Evolutionary conservation across 371 early-diverging fungal genomes (phyloP), one percentile per base, ranked within the genome.

Genomic region (Apophysomyces ossiformis): DNA sequence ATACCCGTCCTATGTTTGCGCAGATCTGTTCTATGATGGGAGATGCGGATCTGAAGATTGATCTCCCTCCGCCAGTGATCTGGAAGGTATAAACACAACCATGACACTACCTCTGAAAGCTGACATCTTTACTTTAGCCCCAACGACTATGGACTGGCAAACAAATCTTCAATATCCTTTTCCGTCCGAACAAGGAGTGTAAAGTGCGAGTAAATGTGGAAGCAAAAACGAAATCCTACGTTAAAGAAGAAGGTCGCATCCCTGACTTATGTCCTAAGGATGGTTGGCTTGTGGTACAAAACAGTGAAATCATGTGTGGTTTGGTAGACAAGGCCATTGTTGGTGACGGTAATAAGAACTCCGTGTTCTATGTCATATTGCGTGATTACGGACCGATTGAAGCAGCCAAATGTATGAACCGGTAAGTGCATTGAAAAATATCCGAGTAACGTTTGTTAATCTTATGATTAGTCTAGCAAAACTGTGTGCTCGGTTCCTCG

Each of bases 281-380:
- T 76, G 96, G 95, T 4, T 94, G 85, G 67, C 74, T 98, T 50
- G 87, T 97, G 7, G 93, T 99, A 58, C 84, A 87, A 69, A 95
- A 98, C 80, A 94, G 95, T 75, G 95, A 95, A 72, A 87, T 99
- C 63, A 89, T 99, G 89, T 95, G 92, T 72, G 99, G 99, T 67
- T 84, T 90, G 4, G 81, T 99, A 57, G 99, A 99, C 85, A 99
- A 99, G 78, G 83, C 91, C 6, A 91, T 95, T 62, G 93, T 99
- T 56, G 99, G 99, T 68, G 99, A 95, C 71, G 99, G 96, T 64
- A 97, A 92, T 81, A 98, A 97, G 79, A 90, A 91, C 60, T 93
- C 95, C 2, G 86, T 99, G 32, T 95, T 99, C 72, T 99, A 96
- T 79, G 87, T 91, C 45, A 92, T 97, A 44, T 75, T 99, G 74